Conservation (phyloP, 345 rosid genomes). For the Nasturtium officinale region DNA sequence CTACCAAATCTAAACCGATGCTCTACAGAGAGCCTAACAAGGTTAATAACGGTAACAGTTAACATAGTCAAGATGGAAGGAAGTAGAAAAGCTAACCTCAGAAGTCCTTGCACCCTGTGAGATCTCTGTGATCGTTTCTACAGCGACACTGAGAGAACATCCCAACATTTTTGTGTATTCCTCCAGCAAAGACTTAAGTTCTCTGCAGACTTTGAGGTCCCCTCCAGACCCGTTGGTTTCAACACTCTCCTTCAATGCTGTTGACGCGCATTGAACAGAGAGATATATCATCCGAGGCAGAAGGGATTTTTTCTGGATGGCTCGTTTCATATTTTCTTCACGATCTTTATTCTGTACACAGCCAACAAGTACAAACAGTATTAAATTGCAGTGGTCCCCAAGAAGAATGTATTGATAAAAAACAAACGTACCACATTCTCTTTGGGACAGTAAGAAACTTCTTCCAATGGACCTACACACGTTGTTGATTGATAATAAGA, state of each 20-base stretch:
- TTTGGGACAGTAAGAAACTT: constrained; percentile 63
- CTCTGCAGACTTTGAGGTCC: constrained; percentile 55
- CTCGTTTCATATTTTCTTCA: constrained; percentile 57
- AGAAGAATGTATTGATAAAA: constrained; percentile 16
- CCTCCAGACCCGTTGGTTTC: constrained; percentile 63
- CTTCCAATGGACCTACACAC: constrained; percentile 84
- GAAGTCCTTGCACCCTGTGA: constrained; percentile 56
- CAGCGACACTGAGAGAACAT: constrained; percentile 66
- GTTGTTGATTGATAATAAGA: constrained; percentile 20
- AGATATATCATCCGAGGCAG: constrained; percentile 83
- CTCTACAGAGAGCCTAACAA: constrained; percentile 51
- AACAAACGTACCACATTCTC: constrained; percentile 58
- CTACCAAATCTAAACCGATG: constrained; percentile 64
- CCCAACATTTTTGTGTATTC: constrained; percentile 75
- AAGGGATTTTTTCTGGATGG: constrained; percentile 72
- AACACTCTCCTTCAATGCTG: constrained; percentile 56
- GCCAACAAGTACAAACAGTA: constrained; percentile 19
- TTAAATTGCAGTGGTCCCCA: constrained; percentile 2
- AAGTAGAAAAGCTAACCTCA: constrained; percentile 55
- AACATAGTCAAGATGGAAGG: constrained; percentile 5
- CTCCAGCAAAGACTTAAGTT: constrained; percentile 73
- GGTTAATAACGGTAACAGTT: constrained; percentile 13
- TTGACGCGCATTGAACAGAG: constrained; percentile 74
- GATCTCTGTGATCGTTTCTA: constrained; percentile 57
- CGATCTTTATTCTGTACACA: constrained; percentile 62